These are phyloP conservation scores for Phalaenopsis hybrid DNA, from an alignment of 116 monocot genomes.

Conservation along the genomic window DNA sequence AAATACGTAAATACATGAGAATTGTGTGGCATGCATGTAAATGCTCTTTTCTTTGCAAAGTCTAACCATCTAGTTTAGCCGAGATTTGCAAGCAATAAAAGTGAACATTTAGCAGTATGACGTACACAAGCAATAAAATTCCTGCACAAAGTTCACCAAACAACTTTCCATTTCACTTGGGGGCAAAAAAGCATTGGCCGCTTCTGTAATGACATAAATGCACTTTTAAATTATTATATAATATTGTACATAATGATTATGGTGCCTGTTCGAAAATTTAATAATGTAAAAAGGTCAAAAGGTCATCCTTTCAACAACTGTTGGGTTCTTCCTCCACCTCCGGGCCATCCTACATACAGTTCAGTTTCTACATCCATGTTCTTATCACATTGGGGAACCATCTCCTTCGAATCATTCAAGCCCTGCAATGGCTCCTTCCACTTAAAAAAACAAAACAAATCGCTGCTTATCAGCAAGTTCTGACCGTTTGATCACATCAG, in stretches of 20 bases:
- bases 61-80: too few species aligned
- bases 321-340: conserved; percentile 10
- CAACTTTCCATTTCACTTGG: background rate
- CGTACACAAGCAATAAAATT: too few species aligned
- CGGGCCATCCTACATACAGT: conserved; percentile 55
- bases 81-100: too few species aligned
- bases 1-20: too few species aligned
- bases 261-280: background rate
- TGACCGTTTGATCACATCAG: background rate
- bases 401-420: background rate
- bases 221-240: background rate
- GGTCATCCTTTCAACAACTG: conserved; percentile 3
- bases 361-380: conserved; percentile 48
- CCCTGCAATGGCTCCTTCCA: conserved; percentile 11
- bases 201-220: background rate
- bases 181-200: background rate
- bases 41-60: too few species aligned
- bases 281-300: background rate
- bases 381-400: background rate
- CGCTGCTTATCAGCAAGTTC: background rate
- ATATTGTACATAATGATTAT: background rate
- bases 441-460: background rate
- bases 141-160: too few species aligned
- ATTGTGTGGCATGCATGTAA: too few species aligned
- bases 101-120: too few species aligned